These are phyloP conservation scores for Citrus maxima DNA, from an alignment of 345 rosid genomes.

Conservation along the genomic window DNA sequence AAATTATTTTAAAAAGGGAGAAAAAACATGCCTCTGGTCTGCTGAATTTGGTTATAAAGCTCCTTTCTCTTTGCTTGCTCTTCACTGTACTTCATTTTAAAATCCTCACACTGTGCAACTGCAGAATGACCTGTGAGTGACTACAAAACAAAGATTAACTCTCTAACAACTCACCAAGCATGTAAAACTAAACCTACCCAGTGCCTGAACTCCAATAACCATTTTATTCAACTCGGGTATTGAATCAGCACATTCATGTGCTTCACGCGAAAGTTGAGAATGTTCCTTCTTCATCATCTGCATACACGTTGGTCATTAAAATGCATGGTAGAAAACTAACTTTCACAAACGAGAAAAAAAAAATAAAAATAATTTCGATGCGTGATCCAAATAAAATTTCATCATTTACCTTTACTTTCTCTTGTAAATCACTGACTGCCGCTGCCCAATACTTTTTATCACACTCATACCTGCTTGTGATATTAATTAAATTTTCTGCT, in stretches of 20 bases:
- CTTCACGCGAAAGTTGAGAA: constrained; percentile 64
- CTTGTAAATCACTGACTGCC: constrained; percentile 48
- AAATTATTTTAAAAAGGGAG: constrained; percentile 5
- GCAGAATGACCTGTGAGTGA: constrained; percentile 28
- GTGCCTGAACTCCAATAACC: constrained; percentile 84
- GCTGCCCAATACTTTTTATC: constrained; percentile 57
- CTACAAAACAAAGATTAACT: neutral
- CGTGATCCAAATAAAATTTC: constrained; percentile 7
- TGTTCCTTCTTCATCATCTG: constrained; percentile 89
- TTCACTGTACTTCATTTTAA: constrained; percentile 68
- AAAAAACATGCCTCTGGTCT: constrained; percentile 63
- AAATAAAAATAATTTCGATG: constrained; percentile 1
- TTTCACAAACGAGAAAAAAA: neutral
- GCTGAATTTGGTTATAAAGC: constrained; percentile 86
- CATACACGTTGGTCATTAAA: constrained; percentile 11
- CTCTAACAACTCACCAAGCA: neutral
- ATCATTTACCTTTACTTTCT: constrained; percentile 57
- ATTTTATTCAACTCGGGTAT: constrained; percentile 77
- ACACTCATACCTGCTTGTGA: constrained; percentile 51
- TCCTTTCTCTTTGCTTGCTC: constrained; percentile 91
- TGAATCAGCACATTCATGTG: constrained; percentile 77
- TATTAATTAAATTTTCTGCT: constrained; percentile 54
- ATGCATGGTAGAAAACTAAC: neutral
- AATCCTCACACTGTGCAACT: constrained; percentile 93
- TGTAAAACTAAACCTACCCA: constrained; percentile 49